Evolutionary conservation across 441 rosid genomes (phyloP), one percentile per base, ranked within the genome.

Genomic region (Dalechampia spathulata): DNA sequence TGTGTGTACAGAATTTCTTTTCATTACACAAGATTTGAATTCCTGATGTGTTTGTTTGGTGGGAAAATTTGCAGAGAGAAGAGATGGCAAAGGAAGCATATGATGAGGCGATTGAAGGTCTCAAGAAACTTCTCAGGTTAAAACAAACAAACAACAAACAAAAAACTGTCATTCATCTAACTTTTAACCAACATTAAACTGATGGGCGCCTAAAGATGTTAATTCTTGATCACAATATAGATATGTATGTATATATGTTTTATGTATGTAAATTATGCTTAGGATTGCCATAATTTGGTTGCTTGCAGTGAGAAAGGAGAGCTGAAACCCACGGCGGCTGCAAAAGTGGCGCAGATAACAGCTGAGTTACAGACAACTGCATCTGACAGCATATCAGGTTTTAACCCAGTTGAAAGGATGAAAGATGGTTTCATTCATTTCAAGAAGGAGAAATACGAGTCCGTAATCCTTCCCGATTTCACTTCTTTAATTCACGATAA

Each of bases 391-490:
- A 69, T 67, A 47, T 68, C 72, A n/a, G n/a, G n/a, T 13, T 72
- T 68, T 63, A 69, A 81, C 51, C 60, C 93, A 0, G 79, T 86
- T 23, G 81, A 87, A 50, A 65, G 79, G 72, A 53, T 93, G 17
- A 93, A 85, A 62, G 62, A 75, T 8, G 99, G 99, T 7, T 93
- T 87, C 77, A 75, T 81, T 66, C 19, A 70, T 71, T 93, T 87
- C 93, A 90, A 93, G 81, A 81, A 54, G 47, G 93, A 93, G 66
- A 93, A 93, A 85, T 93, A 73, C 61, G 90, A 83, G 99, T 92
- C 49, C 42, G 75, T 57, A 6, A 36, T 41, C 16, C 6, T n/a
- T 28, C 19, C 4, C n/a, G 5, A 34, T 15, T 19, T 1, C 49
- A 26, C 36, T 21, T 25, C 12, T 6, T 2, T 16, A 47, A 5